A percentile compares a stretch with the other conserved stretches of the same genome.
These are phyloP conservation scores for Dendrobium huoshanense DNA, from an alignment of 106 monocot species.

Conservation along the genomic window DNA sequence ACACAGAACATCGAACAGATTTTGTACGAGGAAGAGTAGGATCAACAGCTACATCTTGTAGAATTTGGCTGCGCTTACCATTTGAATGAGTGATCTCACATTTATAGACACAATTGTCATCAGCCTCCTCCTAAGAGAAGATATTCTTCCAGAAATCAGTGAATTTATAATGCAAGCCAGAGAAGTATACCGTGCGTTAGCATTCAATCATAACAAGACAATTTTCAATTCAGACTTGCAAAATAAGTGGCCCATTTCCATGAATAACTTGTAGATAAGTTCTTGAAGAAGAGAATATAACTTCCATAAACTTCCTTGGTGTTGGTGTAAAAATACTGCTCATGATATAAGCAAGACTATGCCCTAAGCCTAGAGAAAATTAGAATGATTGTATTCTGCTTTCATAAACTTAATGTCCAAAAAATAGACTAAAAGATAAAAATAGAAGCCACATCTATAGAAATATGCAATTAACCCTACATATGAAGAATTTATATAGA, in stretches of 20 bases:
- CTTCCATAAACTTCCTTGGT: background rate
- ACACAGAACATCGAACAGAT: slow-evolving; percentile 48
- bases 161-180: background rate
- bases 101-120: slow-evolving; percentile 62
- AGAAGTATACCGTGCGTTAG: background rate
- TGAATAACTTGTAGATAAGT: background rate
- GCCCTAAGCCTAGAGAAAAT: background rate
- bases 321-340: background rate
- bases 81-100: slow-evolving; percentile 53
- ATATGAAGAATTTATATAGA: background rate
- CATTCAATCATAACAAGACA: background rate
- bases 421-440: background rate
- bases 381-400: background rate
- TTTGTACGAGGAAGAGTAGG: slow-evolving; percentile 74
- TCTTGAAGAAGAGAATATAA: background rate
- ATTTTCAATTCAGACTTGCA: background rate
- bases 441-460: background rate
- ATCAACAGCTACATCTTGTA: slow-evolving; percentile 63
- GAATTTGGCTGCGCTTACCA: slow-evolving; percentile 37
- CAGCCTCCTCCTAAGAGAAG: slow-evolving; percentile 48
- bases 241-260: background rate
- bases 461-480: background rate
- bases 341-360: background rate
- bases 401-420: background rate
- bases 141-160: background rate